phyloP scores from a whole-genome alignment of 2,329 filamentous ascomycete genomes.

The Nakataea oryzae region DNA sequence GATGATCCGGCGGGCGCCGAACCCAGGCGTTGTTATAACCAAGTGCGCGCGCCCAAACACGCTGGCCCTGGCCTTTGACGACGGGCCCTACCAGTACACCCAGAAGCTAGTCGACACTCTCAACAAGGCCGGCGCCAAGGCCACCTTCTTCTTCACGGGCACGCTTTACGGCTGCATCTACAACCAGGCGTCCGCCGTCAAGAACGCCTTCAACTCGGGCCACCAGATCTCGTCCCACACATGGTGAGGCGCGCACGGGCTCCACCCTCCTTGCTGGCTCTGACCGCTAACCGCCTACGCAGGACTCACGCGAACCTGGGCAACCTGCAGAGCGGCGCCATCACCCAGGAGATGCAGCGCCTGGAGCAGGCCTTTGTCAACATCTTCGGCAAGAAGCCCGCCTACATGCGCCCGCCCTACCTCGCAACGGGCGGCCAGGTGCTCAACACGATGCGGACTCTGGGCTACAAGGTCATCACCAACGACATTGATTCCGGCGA shows the following conservation, averaged over 20 bases:
- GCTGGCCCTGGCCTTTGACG: constrained; percentile 42
- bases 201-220: constrained; percentile 36
- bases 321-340: constrained; percentile 23
- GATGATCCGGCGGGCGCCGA: constrained; percentile 27
- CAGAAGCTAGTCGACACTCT: constrained; percentile 38
- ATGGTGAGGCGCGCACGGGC: constrained; percentile 22
- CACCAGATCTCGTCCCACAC: constrained; percentile 45
- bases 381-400: constrained; percentile 36
- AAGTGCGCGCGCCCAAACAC: constrained; percentile 31
- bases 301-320: constrained; percentile 36
- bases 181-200: constrained; percentile 38
- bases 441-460: constrained; percentile 26
- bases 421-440: constrained; percentile 34
- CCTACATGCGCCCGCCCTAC: constrained; percentile 39
- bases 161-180: constrained; percentile 41
- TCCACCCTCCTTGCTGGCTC: neutral
- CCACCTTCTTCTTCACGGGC: constrained; percentile 43
- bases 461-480: constrained; percentile 51
- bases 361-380: constrained; percentile 40
- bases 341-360: constrained; percentile 36
- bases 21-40: constrained; percentile 31
- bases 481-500: constrained; percentile 52
- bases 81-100: constrained; percentile 40
- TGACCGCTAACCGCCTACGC: constrained; percentile 1
- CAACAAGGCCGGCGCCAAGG: constrained; percentile 34